A percentile compares a stretch with the other conserved stretches of the same genome.
Conservation (phyloP, 169 alveolate genomes). For the Plasmodium yoelii region DNA sequence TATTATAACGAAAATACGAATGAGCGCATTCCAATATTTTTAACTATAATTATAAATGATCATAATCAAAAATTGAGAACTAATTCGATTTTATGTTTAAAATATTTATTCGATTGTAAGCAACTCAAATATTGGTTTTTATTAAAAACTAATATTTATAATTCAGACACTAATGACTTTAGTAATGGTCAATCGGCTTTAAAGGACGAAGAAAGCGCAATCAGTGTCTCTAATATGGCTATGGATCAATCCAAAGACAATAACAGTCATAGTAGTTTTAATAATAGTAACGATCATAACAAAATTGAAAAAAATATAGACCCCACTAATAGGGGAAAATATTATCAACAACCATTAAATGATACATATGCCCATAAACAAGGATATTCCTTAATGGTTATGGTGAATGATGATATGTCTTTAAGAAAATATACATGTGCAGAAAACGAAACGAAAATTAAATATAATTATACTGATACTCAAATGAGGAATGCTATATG, state of each 20-base stretch:
- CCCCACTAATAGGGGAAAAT: too few species aligned
- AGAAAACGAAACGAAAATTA: too few species aligned
- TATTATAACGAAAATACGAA: slow-evolving; percentile 62
- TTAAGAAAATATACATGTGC: too few species aligned
- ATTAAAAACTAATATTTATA: slow-evolving; percentile 2
- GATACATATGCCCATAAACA: too few species aligned
- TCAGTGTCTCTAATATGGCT: neutral
- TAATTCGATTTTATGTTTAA: slow-evolving; percentile 56
- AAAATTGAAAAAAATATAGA: neutral
- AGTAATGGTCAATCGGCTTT: neutral
- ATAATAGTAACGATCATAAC: neutral
- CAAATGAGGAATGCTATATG: too few species aligned
- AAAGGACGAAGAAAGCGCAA: neutral
- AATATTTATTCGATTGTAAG: slow-evolving; percentile 66
- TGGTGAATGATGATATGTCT: too few species aligned
- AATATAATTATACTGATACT: too few species aligned
- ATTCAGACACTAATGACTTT: neutral
- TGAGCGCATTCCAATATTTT: slow-evolving; percentile 39
- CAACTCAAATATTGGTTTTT: slow-evolving; percentile 60
- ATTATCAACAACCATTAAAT: too few species aligned
- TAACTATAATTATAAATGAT: slow-evolving; percentile 35
- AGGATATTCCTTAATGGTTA: too few species aligned
- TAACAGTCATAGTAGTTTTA: neutral
- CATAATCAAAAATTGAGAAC: slow-evolving; percentile 40
- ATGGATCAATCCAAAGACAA: neutral